These are phyloP conservation scores for Hypoxylon cercidicola DNA, from an alignment of 495 filamentous ascomycete genomes.

Conservation along the genomic window DNA sequence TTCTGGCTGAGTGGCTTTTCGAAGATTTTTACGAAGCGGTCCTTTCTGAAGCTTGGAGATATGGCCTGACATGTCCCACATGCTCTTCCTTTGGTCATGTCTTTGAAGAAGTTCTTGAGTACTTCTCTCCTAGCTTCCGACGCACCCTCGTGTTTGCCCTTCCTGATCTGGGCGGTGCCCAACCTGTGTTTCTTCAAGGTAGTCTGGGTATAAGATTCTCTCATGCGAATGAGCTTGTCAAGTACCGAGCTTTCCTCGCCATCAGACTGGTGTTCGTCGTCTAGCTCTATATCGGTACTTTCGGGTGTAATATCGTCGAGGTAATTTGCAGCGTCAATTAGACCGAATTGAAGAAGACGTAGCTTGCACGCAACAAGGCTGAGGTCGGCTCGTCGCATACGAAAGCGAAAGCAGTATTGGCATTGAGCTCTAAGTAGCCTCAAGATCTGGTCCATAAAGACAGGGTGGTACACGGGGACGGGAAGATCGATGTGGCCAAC, in stretches of 20 bases:
- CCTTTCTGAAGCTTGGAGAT: conserved; percentile 83
- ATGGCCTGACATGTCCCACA: conserved; percentile 80
- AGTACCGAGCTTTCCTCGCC: conserved; percentile 39
- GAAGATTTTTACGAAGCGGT: conserved; percentile 91
- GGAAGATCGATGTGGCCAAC: conserved; percentile 95
- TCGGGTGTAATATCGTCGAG: conserved; percentile 65
- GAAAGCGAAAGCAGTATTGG: conserved; percentile 86
- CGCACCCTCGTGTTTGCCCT: conserved; percentile 82
- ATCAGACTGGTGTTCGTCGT: conserved; percentile 42
- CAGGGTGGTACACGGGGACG: conserved; percentile 89
- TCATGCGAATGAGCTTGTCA: conserved; percentile 66
- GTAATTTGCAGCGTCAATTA: conserved; percentile 76
- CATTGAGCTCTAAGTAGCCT: conserved; percentile 87
- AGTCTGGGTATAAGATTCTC: conserved; percentile 75
- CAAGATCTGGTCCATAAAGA: conserved; percentile 90
- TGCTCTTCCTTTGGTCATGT: conserved; percentile 69
- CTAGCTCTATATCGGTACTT: conserved; percentile 39
- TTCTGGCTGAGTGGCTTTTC: conserved; percentile 78
- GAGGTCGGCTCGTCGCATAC: conserved; percentile 74
- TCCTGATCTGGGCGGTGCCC: conserved; percentile 62
- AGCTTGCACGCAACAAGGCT: conserved; percentile 86
- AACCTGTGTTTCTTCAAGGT: conserved; percentile 66
- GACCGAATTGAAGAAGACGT: conserved; percentile 83
- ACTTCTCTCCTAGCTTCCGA: conserved; percentile 76
- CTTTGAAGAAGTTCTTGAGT: conserved; percentile 81